Percentiles rank a stretch among this genome's conserved stretches.
Evolutionary conservation across 306 rosid genomes (phyloP).

Genomic region (Betula pendula): DNA sequence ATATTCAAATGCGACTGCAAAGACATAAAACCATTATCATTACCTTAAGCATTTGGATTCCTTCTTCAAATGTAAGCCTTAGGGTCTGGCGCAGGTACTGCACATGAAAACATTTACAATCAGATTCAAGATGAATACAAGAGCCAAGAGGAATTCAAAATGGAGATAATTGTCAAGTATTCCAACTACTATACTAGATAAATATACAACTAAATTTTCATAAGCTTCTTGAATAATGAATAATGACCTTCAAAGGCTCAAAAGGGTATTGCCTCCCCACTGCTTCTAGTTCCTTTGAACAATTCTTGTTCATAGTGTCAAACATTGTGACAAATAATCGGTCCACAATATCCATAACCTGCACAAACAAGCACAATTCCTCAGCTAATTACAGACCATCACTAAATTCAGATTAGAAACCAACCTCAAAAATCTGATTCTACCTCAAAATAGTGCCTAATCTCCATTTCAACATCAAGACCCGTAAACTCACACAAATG

Average conservation of each 20-base stretch:
- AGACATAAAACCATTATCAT: background rate
- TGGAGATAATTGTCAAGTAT: background rate
- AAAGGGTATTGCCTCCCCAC: conserved; percentile 78
- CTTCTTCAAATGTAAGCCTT: conserved; percentile 84
- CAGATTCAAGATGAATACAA: conserved; percentile 29
- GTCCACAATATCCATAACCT: conserved; percentile 90
- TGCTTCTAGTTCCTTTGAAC: conserved; percentile 77
- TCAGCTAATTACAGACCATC: conserved; percentile 18
- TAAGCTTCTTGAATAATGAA: background rate
- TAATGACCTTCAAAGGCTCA: conserved; percentile 79
- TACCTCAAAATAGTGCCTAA: conserved; percentile 86
- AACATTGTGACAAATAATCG: conserved; percentile 75
- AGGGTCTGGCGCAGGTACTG: conserved; percentile 82
- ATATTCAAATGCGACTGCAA: background rate
- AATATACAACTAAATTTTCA: background rate
- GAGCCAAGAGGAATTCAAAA: background rate
- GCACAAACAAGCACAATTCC: conserved; percentile 25
- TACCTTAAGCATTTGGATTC: conserved; percentile 93
- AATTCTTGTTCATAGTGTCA: conserved; percentile 63
- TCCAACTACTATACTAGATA: background rate
- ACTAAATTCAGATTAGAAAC: conserved; percentile 16
- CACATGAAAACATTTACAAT: conserved; percentile 30
- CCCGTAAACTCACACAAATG: conserved; percentile 95
- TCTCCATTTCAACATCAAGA: conserved; percentile 93
- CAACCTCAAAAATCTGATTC: conserved; percentile 4